Evolutionary conservation across 2,329 filamentous ascomycete genomes (phyloP).

Genomic region (Penicillium corylophilum): DNA sequence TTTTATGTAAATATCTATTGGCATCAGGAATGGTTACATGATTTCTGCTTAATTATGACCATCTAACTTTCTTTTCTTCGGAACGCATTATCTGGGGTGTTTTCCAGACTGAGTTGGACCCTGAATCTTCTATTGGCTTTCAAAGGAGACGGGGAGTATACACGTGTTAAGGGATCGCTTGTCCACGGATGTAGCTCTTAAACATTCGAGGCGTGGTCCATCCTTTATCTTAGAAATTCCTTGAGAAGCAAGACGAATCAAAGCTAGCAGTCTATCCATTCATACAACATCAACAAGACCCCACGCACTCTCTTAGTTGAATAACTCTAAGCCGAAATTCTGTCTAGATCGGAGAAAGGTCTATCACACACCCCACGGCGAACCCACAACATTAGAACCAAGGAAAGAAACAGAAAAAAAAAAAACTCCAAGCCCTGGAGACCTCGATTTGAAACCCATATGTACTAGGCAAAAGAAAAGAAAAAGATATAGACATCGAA

Average conservation of each 20-base stretch:
- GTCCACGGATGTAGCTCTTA: neutral
- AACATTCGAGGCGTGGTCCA: neutral
- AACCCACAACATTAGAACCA: neutral
- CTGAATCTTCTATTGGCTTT: neutral
- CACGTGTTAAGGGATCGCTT: neutral
- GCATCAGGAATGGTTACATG: constrained; percentile 38
- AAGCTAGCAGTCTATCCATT: neutral
- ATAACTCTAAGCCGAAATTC: neutral
- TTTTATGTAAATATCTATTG: constrained; percentile 41
- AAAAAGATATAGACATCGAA: constrained; percentile 6
- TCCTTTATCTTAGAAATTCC: neutral
- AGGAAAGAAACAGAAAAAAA: neutral
- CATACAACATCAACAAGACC: neutral
- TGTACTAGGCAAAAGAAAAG: constrained; percentile 26
- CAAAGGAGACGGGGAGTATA: neutral
- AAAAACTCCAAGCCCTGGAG: constrained; percentile 8
- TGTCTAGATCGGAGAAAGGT: neutral
- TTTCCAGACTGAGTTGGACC: neutral
- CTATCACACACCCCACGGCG: constrained; percentile 1
- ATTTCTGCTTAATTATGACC: constrained; percentile 22
- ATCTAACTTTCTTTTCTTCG: constrained; percentile 4
- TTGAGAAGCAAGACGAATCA: neutral
- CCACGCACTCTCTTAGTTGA: neutral
- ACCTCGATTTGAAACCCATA: constrained; percentile 24
- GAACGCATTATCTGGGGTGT: neutral